Evolutionary conservation across 2,329 filamentous ascomycete species (phyloP).

Genomic region (Paecilomyces variotii): DNA sequence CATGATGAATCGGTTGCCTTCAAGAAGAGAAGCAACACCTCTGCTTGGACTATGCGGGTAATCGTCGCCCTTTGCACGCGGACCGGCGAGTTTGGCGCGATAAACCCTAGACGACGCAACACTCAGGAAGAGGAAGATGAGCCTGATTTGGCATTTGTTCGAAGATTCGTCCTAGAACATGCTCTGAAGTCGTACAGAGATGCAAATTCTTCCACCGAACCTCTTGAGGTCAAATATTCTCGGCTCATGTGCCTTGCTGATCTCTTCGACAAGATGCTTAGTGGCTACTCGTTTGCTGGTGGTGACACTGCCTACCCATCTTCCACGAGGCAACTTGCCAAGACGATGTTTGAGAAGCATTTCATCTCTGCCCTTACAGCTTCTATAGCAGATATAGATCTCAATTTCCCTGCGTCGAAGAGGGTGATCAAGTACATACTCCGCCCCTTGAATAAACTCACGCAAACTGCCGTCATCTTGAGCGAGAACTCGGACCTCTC

Average conservation of each 20-base stretch:
- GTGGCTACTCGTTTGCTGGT: slow-evolving; percentile 62
- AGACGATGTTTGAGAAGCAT: slow-evolving; percentile 98
- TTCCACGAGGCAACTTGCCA: slow-evolving; percentile 76
- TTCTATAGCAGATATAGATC: slow-evolving; percentile 89
- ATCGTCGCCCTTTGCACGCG: slow-evolving; percentile 81
- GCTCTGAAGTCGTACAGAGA: slow-evolving; percentile 88
- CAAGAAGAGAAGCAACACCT: slow-evolving; percentile 81
- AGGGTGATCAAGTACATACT: slow-evolving; percentile 94
- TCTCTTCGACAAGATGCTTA: slow-evolving; percentile 87
- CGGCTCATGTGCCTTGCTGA: slow-evolving; percentile 81
- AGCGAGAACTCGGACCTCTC: slow-evolving; percentile 73
- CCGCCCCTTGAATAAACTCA: slow-evolving; percentile 77
- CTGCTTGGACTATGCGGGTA: slow-evolving; percentile 75
- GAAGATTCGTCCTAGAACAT: slow-evolving; percentile 90
- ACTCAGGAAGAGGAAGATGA: slow-evolving; percentile 33
- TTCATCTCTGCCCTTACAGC: slow-evolving; percentile 81
- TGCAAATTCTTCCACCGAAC: slow-evolving; percentile 67
- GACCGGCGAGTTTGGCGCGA: slow-evolving; percentile 66
- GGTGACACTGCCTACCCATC: slow-evolving; percentile 37
- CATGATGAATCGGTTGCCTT: slow-evolving; percentile 65
- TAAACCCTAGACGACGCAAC: slow-evolving; percentile 49
- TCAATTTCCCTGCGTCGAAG: slow-evolving; percentile 89
- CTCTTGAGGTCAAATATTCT: slow-evolving; percentile 77
- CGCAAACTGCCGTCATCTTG: slow-evolving; percentile 75
- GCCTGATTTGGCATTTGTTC: slow-evolving; percentile 68